Evolutionary conservation across 352 stramenopile genomes (phyloP).

Genomic region (Thalassiosira hispida): DNA sequence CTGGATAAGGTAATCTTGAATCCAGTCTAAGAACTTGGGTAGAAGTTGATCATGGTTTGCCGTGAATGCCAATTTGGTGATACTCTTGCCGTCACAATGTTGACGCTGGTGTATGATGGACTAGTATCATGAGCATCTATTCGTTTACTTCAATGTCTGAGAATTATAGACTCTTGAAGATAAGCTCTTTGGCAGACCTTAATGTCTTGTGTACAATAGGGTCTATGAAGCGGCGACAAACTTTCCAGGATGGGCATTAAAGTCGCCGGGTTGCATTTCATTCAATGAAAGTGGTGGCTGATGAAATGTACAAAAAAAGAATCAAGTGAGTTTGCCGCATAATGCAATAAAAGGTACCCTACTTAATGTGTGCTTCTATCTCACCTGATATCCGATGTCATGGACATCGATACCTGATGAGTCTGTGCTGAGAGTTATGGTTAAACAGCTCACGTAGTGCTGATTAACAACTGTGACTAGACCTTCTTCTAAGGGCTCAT

Average conservation of each 20-base stretch:
- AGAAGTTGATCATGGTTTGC: slow-evolving; percentile 13
- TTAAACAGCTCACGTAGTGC: slow-evolving; percentile 81
- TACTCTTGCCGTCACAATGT: slow-evolving; percentile 18
- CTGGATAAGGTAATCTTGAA: slow-evolving; percentile 2
- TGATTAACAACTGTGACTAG: slow-evolving; percentile 77
- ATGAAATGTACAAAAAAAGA: not conserved
- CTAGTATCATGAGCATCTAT: slow-evolving; percentile 13
- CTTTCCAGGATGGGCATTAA: slow-evolving; percentile 49
- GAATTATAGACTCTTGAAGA: not conserved
- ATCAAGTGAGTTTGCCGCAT: slow-evolving; percentile 11
- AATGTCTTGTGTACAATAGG: not conserved
- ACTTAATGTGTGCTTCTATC: not conserved
- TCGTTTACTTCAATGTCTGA: not conserved
- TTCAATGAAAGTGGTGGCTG: slow-evolving; percentile 56
- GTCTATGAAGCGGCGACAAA: slow-evolving; percentile 28
- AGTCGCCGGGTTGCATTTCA: slow-evolving; percentile 78
- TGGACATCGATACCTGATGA: slow-evolving; percentile 61
- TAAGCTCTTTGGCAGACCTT: not conserved
- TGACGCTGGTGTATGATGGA: slow-evolving; percentile 12
- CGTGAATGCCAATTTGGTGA: slow-evolving; percentile 9
- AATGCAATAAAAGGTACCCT: not conserved
- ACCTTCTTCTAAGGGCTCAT: slow-evolving; percentile 84
- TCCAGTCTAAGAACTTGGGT: slow-evolving; percentile 14
- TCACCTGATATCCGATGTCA: slow-evolving; percentile 81
- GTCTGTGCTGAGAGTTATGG: slow-evolving; percentile 71